Evolutionary conservation across 1,139 yeast genomes (phyloP).

Genomic region (Lodderomyces jiufengensis): DNA sequence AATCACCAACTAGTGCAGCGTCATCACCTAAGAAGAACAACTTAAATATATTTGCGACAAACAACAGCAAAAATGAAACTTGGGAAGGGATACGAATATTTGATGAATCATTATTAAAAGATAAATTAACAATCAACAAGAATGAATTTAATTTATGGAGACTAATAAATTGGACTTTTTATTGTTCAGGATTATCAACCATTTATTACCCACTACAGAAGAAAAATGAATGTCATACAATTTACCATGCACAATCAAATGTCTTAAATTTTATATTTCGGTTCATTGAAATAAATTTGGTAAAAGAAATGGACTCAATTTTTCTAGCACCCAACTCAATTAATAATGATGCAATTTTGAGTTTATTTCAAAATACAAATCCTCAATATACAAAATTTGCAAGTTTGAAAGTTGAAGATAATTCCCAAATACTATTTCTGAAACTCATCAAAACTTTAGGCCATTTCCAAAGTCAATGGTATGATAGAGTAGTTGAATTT

Average conservation of each 20-base stretch:
- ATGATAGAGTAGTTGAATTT: slow-evolving; percentile 30
- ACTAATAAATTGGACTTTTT: slow-evolving; percentile 33
- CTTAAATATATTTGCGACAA: slow-evolving; percentile 17
- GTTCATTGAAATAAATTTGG: slow-evolving; percentile 20
- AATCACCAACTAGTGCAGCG: no score
- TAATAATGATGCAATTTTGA: no score
- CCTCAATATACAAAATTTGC: slow-evolving; percentile 2
- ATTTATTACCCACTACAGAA: not conserved
- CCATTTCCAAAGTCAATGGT: slow-evolving; percentile 22
- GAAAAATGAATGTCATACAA: slow-evolving; percentile 18
- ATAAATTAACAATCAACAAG: slow-evolving; percentile 20
- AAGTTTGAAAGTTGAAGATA: slow-evolving; percentile 6
- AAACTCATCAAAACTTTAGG: slow-evolving; percentile 19
- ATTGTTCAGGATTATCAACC: slow-evolving; percentile 28
- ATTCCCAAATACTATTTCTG: slow-evolving; percentile 9
- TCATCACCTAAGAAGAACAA: slow-evolving; percentile 11
- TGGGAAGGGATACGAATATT: slow-evolving; percentile 22
- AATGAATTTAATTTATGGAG: slow-evolving; percentile 29
- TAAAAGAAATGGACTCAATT: slow-evolving; percentile 11
- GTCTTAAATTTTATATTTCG: slow-evolving; percentile 21
- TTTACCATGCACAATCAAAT: slow-evolving; percentile 21
- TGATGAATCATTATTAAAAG: slow-evolving; percentile 28
- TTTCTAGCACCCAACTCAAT: not conserved
- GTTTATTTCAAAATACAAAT: no score
- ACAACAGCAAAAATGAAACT: slow-evolving; percentile 10